Evolutionary conservation across 257 asterid species (phyloP).

Genomic region (Nicotiana attenuata): DNA sequence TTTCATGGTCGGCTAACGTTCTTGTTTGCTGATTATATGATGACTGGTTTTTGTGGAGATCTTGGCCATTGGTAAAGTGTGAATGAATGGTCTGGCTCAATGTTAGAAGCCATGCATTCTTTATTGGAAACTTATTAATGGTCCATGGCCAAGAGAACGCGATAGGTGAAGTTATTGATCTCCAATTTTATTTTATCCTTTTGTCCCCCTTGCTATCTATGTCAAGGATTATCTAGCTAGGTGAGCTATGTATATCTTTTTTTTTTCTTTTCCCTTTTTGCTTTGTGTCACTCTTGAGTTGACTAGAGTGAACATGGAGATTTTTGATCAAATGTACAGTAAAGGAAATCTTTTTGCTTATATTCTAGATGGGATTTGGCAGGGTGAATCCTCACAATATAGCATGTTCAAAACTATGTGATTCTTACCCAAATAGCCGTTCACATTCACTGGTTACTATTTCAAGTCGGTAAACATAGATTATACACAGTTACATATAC

Average conservation of each 20-base stretch:
- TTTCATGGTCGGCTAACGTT: not conserved
- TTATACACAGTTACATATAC: too few species aligned
- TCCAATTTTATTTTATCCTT: not conserved
- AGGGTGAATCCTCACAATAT: not conserved
- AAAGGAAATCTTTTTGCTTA: slow-evolving; percentile 1
- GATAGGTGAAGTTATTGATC: not conserved
- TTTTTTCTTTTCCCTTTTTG: not conserved
- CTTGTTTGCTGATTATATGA: not conserved
- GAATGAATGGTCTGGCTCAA: not conserved
- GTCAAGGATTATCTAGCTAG: slow-evolving; percentile 5
- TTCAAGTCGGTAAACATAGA: too few species aligned
- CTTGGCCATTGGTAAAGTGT: not conserved
- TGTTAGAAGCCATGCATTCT: too few species aligned
- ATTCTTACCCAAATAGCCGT: too few species aligned
- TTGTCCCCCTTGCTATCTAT: not conserved
- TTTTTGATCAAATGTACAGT: slow-evolving; percentile 12
- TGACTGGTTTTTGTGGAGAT: slow-evolving; percentile 2
- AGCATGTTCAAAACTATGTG: not conserved
- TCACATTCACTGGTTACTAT: too few species aligned
- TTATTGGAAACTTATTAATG: too few species aligned
- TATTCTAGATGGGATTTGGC: not conserved
- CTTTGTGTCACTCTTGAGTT: slow-evolving; percentile 7
- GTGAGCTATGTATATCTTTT: slow-evolving; percentile 5
- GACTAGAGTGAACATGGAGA: slow-evolving; percentile 10
- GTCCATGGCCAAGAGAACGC: not conserved